Conservation (phyloP, 1,139 yeast genomes). For the Suhomyces atakaporum region DNA sequence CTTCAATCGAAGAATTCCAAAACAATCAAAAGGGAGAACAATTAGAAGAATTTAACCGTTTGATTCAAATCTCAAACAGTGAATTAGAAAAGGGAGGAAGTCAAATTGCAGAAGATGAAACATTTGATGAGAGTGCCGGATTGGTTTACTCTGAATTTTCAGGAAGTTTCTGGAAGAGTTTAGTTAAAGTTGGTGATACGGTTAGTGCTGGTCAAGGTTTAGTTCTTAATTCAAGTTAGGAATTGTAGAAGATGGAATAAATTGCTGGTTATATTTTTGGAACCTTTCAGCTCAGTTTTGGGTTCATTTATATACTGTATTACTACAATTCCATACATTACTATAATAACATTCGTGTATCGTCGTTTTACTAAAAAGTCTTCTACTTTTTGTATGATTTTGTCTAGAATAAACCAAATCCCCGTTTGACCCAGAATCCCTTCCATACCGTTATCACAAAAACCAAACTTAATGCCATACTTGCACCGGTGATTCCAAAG, state of each 20-base stretch:
- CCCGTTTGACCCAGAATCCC: slow-evolving; percentile 35
- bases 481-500: slow-evolving; percentile 34
- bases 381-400: background rate
- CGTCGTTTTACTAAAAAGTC: no score
- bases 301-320: no score
- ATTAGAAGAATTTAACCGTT: slow-evolving; percentile 76
- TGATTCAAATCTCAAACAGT: slow-evolving; percentile 81
- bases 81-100: slow-evolving; percentile 60
- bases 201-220: slow-evolving; percentile 78
- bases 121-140: slow-evolving; percentile 73
- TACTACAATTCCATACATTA: no score
- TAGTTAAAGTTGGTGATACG: slow-evolving; percentile 76
- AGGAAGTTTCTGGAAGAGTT: slow-evolving; percentile 95
- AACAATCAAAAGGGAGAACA: slow-evolving; percentile 74
- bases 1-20: slow-evolving; percentile 71
- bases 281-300: no score
- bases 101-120: slow-evolving; percentile 46
- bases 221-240: no score
- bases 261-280: no score
- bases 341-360: no score
- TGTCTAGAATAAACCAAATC: slow-evolving; percentile 20
- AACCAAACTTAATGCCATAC: slow-evolving; percentile 35
- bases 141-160: slow-evolving; percentile 90
- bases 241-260: no score
- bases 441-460: slow-evolving; percentile 38